Percentiles rank a stretch among this genome's conserved stretches.
These are phyloP conservation scores for Gossypium gossypioides DNA, from an alignment of 441 rosid genomes.

Conservation along the genomic window DNA sequence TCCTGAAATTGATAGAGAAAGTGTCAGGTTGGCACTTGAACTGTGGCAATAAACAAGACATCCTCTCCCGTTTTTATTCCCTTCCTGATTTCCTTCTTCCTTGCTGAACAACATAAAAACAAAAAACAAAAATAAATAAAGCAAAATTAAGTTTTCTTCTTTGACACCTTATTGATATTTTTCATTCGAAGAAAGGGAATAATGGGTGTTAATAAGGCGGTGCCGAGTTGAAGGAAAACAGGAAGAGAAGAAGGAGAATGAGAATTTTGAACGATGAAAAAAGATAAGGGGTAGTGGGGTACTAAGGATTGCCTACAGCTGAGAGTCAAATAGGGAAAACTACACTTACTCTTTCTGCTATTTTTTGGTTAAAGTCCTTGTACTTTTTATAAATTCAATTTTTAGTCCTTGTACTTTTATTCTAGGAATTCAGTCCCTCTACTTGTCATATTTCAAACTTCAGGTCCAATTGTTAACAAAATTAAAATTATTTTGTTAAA, in stretches of 20 bases:
- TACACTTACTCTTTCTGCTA: too few relatives aligned
- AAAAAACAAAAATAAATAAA: not conserved
- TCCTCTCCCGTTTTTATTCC: slow-evolving; percentile 23
- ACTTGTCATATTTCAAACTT: too few relatives aligned
- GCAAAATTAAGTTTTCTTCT: not conserved
- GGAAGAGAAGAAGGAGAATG: not conserved
- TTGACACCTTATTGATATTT: not conserved
- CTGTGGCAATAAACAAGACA: slow-evolving; percentile 83
- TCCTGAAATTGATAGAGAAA: slow-evolving; percentile 51
- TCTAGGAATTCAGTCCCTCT: too few relatives aligned
- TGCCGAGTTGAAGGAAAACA: not conserved
- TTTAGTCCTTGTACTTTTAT: too few relatives aligned
- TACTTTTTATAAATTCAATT: too few relatives aligned
- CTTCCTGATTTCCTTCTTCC: not conserved
- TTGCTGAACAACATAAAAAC: not conserved
- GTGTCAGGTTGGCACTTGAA: slow-evolving; percentile 83
- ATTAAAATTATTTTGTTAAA: too few relatives aligned
- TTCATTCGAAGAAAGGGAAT: not conserved
- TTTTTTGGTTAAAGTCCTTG: too few relatives aligned
- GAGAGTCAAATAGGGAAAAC: too few relatives aligned
- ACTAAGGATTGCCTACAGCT: slow-evolving; percentile 2
- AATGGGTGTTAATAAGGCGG: not conserved
- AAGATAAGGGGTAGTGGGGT: not conserved
- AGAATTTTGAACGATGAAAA: not conserved
- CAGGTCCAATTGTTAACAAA: too few relatives aligned